phyloP scores from a whole-genome alignment of 75 land plant species.

The Picea glauca region DNA sequence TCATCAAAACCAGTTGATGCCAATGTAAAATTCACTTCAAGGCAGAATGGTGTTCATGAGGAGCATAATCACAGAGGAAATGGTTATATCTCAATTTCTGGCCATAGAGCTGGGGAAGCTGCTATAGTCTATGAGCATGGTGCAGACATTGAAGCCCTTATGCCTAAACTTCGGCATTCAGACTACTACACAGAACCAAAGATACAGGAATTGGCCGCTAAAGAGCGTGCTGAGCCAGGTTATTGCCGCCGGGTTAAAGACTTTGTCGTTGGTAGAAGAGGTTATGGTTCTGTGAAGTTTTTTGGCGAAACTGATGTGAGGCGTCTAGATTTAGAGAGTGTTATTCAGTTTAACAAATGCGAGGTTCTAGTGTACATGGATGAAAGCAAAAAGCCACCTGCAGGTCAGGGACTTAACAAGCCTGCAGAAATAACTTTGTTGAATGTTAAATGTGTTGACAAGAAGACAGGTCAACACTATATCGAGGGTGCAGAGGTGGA shows the following conservation, averaged over 20 bases:
- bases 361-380: conserved; percentile 97
- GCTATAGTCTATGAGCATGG: conserved; percentile 95
- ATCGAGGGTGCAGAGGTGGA: conserved; percentile 73
- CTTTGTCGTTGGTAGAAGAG: conserved; percentile 82
- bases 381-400: conserved; percentile 89
- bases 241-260: conserved; percentile 72
- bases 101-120: conserved; percentile 84
- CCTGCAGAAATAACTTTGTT: conserved; percentile 92
- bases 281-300: conserved; percentile 82
- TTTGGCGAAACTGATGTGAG: conserved; percentile 95
- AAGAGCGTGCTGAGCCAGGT: conserved; percentile 91
- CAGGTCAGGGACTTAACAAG: conserved; percentile 94
- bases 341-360: conserved; percentile 90
- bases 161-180: conserved; percentile 85
- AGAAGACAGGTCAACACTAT: conserved; percentile 70
- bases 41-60: conserved; percentile 43
- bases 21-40: conserved; percentile 15
- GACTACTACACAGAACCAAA: conserved; percentile 93
- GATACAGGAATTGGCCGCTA: conserved; percentile 89
- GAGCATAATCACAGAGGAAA: conserved; percentile 49
- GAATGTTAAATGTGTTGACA: conserved; percentile 80
- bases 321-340: conserved; percentile 82
- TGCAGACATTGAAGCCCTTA: conserved; percentile 77
- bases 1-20: conserved; percentile 2
- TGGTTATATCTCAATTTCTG: conserved; percentile 59